Evolutionary conservation across 139 green algal species (phyloP), one percentile per base, ranked within the genome.

Genomic region (Chlamydomonas eustigma): DNA sequence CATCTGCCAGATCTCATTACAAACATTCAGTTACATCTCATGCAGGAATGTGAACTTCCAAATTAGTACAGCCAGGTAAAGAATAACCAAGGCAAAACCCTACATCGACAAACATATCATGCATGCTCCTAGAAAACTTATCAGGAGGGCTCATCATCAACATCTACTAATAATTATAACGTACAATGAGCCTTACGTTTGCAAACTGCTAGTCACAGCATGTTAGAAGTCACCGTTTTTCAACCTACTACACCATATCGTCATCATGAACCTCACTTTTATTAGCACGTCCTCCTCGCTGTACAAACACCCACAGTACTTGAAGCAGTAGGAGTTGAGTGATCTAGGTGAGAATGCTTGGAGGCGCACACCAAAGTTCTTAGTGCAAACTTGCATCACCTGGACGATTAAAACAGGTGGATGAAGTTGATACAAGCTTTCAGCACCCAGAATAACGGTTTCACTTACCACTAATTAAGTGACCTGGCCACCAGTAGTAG

Each of bases 251-350:
- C 44, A 12, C 44, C 12, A 58, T 12, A 28, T 28, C 12, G 44
- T 58, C 12, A 12, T 28, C 44, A 22, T 22, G 22, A 28, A 22
- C 12, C 44, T 58, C 34, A 68, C 52, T 28, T 31, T 22, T 8
- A 6, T 28, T 34, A 44, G 4, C 5, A 72, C 18, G 31, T 72
- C 65, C 5, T 63, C 3, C 8, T 75, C 68, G 12, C 24, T 75
- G 68, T 75, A 75, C 37, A 37, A n/a, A n/a, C 68, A 75, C 24
- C 68, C 68, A n/a, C 68, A 75, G 5, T 37, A 38, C 68, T 75
- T 75, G 38, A 39, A 75, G 68, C 68, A 75, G 37, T 58, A 58
- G 5, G 68, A 75, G 68, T 75, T 75, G 37, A 75, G 8, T 4
- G 18, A 25, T 37, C 68, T 37, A 3, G 68, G 68, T 5, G 68